Evolutionary conservation across 108 stramenopile species (phyloP).

Genomic region (Cylindrotheca closterium): DNA sequence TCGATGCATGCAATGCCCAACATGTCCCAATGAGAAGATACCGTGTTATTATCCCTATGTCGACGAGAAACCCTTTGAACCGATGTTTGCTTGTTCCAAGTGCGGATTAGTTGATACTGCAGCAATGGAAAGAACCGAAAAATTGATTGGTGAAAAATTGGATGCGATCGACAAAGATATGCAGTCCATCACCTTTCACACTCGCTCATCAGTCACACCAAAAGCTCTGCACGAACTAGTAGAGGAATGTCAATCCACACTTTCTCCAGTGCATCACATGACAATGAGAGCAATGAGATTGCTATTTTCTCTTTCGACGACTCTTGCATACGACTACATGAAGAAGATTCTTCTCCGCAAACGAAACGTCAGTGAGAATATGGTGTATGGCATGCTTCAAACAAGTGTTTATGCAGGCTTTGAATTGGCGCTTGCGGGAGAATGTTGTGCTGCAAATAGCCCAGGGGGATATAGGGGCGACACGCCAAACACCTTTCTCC

Average conservation of each 20-base stretch:
- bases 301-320: conserved; percentile 12
- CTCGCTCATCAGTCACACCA: conserved; percentile 1
- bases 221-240: conserved; percentile 13
- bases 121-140: not conserved
- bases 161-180: conserved; percentile 2
- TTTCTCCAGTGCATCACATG: conserved; percentile 27
- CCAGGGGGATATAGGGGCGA: conserved; percentile 5
- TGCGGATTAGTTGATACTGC: conserved; percentile 17
- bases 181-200: conserved; percentile 1
- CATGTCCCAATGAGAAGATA: not conserved
- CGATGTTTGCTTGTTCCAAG: conserved; percentile 21
- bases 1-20: conserved; percentile 23
- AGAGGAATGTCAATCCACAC: conserved; percentile 14
- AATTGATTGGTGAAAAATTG: conserved; percentile 4
- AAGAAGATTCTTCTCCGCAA: conserved; percentile 17
- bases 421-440: conserved; percentile 13
- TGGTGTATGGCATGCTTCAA: not conserved
- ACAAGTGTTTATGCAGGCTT: conserved; percentile 11
- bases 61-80: conserved; percentile 2
- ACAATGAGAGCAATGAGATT: conserved; percentile 31
- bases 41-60: conserved; percentile 20
- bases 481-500: not conserved
- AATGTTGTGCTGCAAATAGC: conserved; percentile 25
- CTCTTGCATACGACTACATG: conserved; percentile 19
- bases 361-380: not conserved